These are phyloP conservation scores for Pichia sp. DNA, from an alignment of 1,139 yeast genomes.

Conservation along the genomic window DNA sequence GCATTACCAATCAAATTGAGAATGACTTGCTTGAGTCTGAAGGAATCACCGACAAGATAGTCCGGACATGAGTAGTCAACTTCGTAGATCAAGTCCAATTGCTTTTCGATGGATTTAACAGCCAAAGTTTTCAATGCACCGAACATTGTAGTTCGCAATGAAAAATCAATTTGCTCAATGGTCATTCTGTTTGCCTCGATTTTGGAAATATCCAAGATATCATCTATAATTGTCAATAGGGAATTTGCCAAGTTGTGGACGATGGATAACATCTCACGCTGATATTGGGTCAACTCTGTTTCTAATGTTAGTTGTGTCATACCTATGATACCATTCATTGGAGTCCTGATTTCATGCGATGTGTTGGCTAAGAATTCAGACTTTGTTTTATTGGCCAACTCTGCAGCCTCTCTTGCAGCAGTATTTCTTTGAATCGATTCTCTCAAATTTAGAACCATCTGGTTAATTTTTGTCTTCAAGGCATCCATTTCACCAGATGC, in stretches of 20 bases:
- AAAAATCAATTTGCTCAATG: conserved; percentile 80
- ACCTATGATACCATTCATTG: conserved; percentile 89
- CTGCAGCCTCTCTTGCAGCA: conserved; percentile 92
- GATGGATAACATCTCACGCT: conserved; percentile 82
- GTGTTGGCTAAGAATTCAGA: conserved; percentile 87
- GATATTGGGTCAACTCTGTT: conserved; percentile 82
- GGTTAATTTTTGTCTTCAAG: conserved; percentile 81
- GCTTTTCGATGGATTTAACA: conserved; percentile 82
- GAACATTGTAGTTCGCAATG: conserved; percentile 78
- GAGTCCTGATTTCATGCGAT: conserved; percentile 90
- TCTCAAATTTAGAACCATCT: conserved; percentile 82
- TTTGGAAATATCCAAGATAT: conserved; percentile 84
- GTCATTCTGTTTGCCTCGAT: conserved; percentile 92
- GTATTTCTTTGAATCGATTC: conserved; percentile 89
- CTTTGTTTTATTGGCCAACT: conserved; percentile 83
- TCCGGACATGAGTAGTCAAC: conserved; percentile 87
- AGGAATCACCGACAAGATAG: conserved; percentile 79
- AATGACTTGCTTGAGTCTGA: conserved; percentile 79
- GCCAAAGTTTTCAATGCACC: conserved; percentile 86
- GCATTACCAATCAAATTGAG: conserved; percentile 84
- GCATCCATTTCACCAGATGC: conserved; percentile 95
- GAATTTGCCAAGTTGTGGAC: conserved; percentile 85
- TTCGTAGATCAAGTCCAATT: conserved; percentile 71
- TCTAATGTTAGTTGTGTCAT: conserved; percentile 87
- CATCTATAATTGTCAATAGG: conserved; percentile 78